Base-by-base conservation (phyloP, 163 green algal genomes). In the Scenedesmus sp. region DNA sequence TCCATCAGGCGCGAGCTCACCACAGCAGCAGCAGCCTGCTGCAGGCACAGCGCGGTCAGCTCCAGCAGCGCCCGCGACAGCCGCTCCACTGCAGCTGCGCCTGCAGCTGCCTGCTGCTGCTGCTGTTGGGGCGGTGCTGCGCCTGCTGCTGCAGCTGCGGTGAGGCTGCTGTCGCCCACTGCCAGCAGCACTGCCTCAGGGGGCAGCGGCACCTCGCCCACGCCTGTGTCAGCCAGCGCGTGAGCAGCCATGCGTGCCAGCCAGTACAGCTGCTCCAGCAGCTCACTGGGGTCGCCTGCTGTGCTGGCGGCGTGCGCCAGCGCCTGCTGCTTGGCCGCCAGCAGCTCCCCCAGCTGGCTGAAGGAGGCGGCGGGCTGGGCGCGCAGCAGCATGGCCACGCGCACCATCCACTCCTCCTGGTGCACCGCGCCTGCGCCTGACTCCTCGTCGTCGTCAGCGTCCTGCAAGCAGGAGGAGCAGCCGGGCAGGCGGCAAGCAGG, bases 231-330 rank as follows among this genome's bases (percentile, higher is more conserved):
- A 46, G 97, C 97, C 59, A 98, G 84, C 54, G 95, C 92, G 90
- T 97, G 94, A n/a, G 90, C 95, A 5, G 93, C 89, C 92, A 95
- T 94, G 64, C 94, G 94, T 81, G 95, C 60, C 84, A 97, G 86
- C 95, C 95, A 97, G 73, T 93, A 95, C 57, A 97, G 92, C 93
- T 97, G 91, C 95, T 98, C 96, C 88, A 98, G 93, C 0, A 92
- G 86, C 57, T 94, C 90, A 16, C 87, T 91, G 52, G 94, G 90
- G 91, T 96, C 94, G n/a, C 26, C n/a, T 7, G 81, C 88, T 88
- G 67, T 52, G n/a, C n/a, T 57, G 55, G 92, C 90, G 0, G 92
- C 87, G 88, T 89, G 73, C 74, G 92, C 85, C 64, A 97, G 82
- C 9, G 86, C 79, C 34, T 92, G 82, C 74, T 93, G 92, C 15